Base-by-base conservation (phyloP, 2,329 filamentous ascomycete genomes). In the Scytalidium sp. region DNA sequence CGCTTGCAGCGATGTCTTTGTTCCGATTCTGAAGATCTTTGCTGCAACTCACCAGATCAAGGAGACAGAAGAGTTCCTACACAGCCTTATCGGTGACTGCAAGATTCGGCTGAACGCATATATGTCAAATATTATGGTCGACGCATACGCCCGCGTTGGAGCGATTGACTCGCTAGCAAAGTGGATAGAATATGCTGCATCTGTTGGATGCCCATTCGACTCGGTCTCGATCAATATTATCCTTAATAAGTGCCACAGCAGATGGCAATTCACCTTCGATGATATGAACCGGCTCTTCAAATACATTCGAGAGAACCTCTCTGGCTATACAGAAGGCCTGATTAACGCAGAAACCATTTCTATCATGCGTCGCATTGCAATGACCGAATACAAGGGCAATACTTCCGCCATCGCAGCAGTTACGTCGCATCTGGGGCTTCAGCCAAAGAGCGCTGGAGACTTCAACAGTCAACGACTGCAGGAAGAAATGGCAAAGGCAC, bases 1-100 rank as follows among this genome's bases (percentile, higher is more conserved):
- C 10, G 45, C 55, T 19, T 60, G 50, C 32, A 57, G 50, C 23
- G 43, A 27, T 8, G 43, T 51, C 1, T 66, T 67, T 29, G 49
- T 53, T 17, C 63, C 61, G 4, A 58, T 66, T 20, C 50, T 67
- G 13, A 59, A 61, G 46, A 19, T 61, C 3, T 67, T 56, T 45
- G 45, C 52, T 15, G 55, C 57, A 41, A 51, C 55, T 8, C 63
- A 66, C 52, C 43, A 50, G n/a, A 29, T 63, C 22, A 32, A 42
- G 2, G 57, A 66, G 41, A 58, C 53, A 6, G 61, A 67, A 29
- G 47, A 61, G 3, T 65, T 66, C 19, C 21, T 66, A 13, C 53
- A 47, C 5, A 45, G 25, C 22, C 64, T 56, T 20, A 43, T 64
- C 3, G 47, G 56, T 6, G 13, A 54, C 8, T 55, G 52, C 20